Percentiles rank a stretch among this genome's conserved stretches.
Conservation (phyloP, 352 stramenopile genomes). For the Phytophthora crassamura region DNA sequence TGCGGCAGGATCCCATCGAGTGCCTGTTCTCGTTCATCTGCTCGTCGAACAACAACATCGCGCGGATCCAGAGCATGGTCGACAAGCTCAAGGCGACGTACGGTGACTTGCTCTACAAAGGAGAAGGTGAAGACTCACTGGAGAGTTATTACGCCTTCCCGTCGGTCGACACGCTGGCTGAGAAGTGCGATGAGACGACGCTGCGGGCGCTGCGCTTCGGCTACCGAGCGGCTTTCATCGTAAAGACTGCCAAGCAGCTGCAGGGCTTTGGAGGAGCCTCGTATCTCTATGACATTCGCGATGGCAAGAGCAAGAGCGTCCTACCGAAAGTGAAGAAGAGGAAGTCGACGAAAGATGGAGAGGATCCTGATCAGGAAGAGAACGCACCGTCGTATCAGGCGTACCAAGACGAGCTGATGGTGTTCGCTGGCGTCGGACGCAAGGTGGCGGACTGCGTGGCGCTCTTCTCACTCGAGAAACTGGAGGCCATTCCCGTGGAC, state of each 20-base stretch:
- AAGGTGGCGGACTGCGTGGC: conserved; percentile 98
- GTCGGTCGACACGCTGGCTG: conserved; percentile 73
- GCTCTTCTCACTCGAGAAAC: conserved; percentile 95
- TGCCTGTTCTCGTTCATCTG: conserved; percentile 98
- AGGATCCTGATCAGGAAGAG: neutral
- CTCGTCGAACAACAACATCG: conserved; percentile 99
- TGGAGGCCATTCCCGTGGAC: conserved; percentile 96
- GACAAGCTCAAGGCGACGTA: conserved; percentile 89
- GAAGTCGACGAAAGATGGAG: conserved; percentile 1
- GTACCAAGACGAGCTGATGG: conserved; percentile 68
- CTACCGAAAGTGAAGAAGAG: conserved; percentile 16
- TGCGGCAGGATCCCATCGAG: conserved; percentile 96
- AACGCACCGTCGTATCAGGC: conserved; percentile 20
- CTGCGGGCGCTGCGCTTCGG: conserved; percentile 89
- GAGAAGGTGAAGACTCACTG: conserved; percentile 1
- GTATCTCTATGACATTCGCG: conserved; percentile 69
- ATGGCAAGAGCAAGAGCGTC: conserved; percentile 26
- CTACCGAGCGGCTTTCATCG: conserved; percentile 91
- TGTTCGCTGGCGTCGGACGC: conserved; percentile 87
- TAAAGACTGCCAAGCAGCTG: conserved; percentile 82
- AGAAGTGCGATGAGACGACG: conserved; percentile 79
- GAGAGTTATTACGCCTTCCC: conserved; percentile 91
- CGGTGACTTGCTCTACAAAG: conserved; percentile 68
- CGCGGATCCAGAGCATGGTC: conserved; percentile 95
- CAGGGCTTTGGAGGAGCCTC: conserved; percentile 60